Percentiles rank a stretch among this genome's conserved stretches.
phyloP scores from a whole-genome alignment of 768 basidiomycete species.

The Pleurotus djamor region DNA sequence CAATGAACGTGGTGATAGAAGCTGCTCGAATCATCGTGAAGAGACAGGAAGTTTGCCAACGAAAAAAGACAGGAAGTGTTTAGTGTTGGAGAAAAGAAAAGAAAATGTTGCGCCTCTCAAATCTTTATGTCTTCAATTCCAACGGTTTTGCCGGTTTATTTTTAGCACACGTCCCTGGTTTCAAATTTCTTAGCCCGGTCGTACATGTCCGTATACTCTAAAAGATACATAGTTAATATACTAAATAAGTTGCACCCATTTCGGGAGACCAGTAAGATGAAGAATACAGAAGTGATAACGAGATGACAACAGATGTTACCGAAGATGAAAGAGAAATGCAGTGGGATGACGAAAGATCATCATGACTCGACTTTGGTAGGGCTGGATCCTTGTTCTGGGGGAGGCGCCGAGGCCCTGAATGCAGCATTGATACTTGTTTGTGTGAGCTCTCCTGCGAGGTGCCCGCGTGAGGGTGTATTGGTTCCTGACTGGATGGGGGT shows the following conservation, averaged over 20 bases:
- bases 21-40: background rate
- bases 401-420: slow-evolving; percentile 28
- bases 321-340: slow-evolving; percentile 1
- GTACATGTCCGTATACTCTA: background rate
- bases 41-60: background rate
- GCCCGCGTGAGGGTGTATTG: slow-evolving; percentile 38
- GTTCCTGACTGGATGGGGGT: slow-evolving; percentile 60
- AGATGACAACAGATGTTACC: slow-evolving; percentile 5
- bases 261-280: background rate
- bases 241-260: too few relatives aligned
- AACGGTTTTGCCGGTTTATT: background rate
- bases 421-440: slow-evolving; percentile 47
- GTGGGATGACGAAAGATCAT: slow-evolving; percentile 6
- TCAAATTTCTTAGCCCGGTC: background rate
- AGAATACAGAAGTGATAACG: slow-evolving; percentile 1
- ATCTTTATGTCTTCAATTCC: background rate
- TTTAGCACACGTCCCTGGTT: background rate
- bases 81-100: background rate
- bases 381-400: background rate
- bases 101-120: background rate
- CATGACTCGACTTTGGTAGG: slow-evolving; percentile 27
- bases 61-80: background rate
- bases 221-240: background rate
- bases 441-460: slow-evolving; percentile 26
- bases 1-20: background rate